Percentiles rank a stretch among this genome's conserved stretches.
These are phyloP conservation scores for Xylariaceae sp. DNA, from an alignment of 2,329 filamentous ascomycete species.

Conservation along the genomic window DNA sequence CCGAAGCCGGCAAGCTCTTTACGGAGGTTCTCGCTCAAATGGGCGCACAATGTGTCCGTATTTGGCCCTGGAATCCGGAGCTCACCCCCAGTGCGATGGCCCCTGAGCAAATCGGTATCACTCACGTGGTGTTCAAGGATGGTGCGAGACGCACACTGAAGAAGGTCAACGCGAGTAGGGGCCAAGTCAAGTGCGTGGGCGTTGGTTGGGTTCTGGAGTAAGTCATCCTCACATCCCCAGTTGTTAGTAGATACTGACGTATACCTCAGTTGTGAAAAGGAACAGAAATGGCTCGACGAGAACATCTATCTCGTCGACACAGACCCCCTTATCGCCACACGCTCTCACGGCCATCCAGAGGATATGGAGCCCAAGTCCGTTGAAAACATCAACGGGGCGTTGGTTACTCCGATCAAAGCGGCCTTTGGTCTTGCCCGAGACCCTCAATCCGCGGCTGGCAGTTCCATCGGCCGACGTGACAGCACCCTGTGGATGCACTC, in stretches of 20 bases:
- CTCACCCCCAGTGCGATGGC: slow-evolving; percentile 35
- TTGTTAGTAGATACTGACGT: slow-evolving; percentile 27
- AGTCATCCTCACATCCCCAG: slow-evolving; percentile 35
- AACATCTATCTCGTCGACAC: slow-evolving; percentile 64
- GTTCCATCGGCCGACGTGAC: slow-evolving; percentile 48
- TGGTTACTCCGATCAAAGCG: slow-evolving; percentile 43
- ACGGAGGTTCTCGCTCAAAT: slow-evolving; percentile 73
- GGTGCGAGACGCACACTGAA: slow-evolving; percentile 74
- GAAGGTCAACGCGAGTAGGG: slow-evolving; percentile 67
- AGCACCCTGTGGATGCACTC: slow-evolving; percentile 53
- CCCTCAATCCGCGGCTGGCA: slow-evolving; percentile 40
- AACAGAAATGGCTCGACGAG: slow-evolving; percentile 73
- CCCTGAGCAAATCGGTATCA: slow-evolving; percentile 62
- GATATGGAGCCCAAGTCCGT: slow-evolving; percentile 74
- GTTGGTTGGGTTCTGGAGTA: slow-evolving; percentile 86
- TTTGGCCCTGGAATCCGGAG: slow-evolving; percentile 66
- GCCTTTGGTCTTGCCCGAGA: slow-evolving; percentile 29
- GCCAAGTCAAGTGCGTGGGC: slow-evolving; percentile 78
- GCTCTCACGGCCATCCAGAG: slow-evolving; percentile 64
- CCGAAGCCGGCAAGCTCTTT: slow-evolving; percentile 76
- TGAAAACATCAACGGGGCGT: slow-evolving; percentile 61
- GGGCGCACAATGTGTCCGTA: slow-evolving; percentile 73
- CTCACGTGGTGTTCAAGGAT: slow-evolving; percentile 87
- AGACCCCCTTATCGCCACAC: slow-evolving; percentile 58
- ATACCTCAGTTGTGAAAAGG: slow-evolving; percentile 60